Percentiles rank a stretch among this genome's conserved stretches.
These are phyloP conservation scores for Ascochyta viciae-villosae DNA, from an alignment of 2,329 filamentous ascomycete genomes.

Conservation along the genomic window DNA sequence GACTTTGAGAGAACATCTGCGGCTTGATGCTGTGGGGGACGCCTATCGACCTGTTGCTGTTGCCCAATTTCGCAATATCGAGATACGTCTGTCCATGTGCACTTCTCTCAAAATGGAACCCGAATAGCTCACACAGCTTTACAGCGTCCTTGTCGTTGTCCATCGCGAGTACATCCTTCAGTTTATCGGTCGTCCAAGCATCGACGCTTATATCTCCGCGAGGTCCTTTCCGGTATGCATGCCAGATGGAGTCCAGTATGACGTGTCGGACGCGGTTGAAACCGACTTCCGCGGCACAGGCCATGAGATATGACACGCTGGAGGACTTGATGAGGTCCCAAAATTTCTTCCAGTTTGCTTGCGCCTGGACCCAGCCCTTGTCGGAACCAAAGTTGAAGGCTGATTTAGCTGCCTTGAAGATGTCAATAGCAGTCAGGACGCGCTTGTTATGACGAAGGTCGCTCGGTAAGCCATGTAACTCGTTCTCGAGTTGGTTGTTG, in stretches of 20 bases:
- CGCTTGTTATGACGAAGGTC: constrained; percentile 59
- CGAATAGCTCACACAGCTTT: constrained; percentile 62
- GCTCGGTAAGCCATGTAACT: constrained; percentile 62
- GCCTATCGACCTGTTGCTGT: constrained; percentile 26
- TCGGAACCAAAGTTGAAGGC: constrained; percentile 59
- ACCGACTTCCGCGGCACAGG: constrained; percentile 68
- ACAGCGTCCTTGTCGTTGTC: constrained; percentile 62
- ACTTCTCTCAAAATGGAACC: constrained; percentile 58
- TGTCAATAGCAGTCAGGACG: constrained; percentile 63
- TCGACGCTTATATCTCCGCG: constrained; percentile 55
- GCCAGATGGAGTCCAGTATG: constrained; percentile 63
- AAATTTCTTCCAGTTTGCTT: constrained; percentile 65
- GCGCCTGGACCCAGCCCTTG: constrained; percentile 61
- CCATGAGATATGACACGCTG: constrained; percentile 67
- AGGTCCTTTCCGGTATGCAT: constrained; percentile 60
- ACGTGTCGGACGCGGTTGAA: constrained; percentile 66
- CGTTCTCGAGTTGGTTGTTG: constrained; percentile 61
- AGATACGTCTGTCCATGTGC: constrained; percentile 58
- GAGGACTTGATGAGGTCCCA: constrained; percentile 64
- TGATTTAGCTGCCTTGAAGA: constrained; percentile 64
- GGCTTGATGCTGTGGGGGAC: constrained; percentile 44
- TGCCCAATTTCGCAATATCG: constrained; percentile 59
- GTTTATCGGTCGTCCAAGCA: constrained; percentile 63
- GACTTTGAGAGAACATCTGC: constrained; percentile 60
- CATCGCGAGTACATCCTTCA: constrained; percentile 62